Evolutionary conservation across 2,329 filamentous ascomycete species (phyloP).

Genomic region (Lachnellula occidentalis): DNA sequence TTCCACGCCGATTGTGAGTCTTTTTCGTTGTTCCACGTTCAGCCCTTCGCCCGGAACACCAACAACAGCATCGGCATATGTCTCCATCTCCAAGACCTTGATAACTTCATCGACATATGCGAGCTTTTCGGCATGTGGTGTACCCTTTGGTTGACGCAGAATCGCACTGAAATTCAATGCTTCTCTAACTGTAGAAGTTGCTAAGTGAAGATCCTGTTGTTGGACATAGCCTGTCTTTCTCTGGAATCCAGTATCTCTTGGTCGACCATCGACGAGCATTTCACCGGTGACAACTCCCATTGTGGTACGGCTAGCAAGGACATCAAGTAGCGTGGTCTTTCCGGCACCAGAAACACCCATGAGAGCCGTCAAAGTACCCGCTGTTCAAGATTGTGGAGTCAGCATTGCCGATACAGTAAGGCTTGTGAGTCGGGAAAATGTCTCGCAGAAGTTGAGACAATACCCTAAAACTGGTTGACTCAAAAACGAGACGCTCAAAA

Average conservation of each 20-base stretch:
- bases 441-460: no score
- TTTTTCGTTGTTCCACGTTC: slow-evolving; percentile 56
- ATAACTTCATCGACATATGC: slow-evolving; percentile 89
- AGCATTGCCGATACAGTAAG: no score
- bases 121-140: slow-evolving; percentile 69
- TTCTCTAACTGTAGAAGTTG: slow-evolving; percentile 81
- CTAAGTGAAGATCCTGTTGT: slow-evolving; percentile 83
- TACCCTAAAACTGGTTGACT: no score
- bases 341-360: slow-evolving; percentile 69
- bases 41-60: slow-evolving; percentile 72
- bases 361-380: slow-evolving; percentile 79
- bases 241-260: slow-evolving; percentile 75
- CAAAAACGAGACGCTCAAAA: no score
- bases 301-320: slow-evolving; percentile 70
- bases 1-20: slow-evolving; percentile 89
- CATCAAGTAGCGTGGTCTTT: slow-evolving; percentile 80
- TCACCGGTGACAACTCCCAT: slow-evolving; percentile 87
- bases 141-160: slow-evolving; percentile 73
- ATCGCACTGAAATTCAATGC: slow-evolving; percentile 83
- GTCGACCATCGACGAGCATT: slow-evolving; percentile 62
- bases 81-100: slow-evolving; percentile 81
- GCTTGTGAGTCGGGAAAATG: no score
- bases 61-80: slow-evolving; percentile 85
- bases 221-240: slow-evolving; percentile 89
- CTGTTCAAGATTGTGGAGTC: no score